phyloP scores from a whole-genome alignment of 2,329 filamentous ascomycete species.

The Hypoxylon sp. region DNA sequence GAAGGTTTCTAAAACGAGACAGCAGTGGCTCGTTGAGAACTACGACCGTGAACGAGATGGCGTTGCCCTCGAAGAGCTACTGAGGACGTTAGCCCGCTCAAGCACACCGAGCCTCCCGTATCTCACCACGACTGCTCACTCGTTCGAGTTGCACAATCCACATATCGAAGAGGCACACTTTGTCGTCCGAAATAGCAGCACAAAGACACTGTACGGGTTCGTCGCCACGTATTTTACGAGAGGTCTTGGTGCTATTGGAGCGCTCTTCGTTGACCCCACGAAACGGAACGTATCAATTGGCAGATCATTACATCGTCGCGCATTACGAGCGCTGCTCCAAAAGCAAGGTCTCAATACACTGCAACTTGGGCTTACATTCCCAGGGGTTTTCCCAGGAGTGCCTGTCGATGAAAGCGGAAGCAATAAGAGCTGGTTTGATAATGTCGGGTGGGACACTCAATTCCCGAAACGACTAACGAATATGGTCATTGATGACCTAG shows the following conservation, averaged over 20 bases:
- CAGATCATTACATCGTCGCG: conserved; percentile 87
- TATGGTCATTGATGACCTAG: conserved; percentile 79
- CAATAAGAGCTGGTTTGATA: conserved; percentile 84
- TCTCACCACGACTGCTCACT: conserved; percentile 76
- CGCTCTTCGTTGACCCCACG: conserved; percentile 88
- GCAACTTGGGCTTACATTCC: conserved; percentile 84
- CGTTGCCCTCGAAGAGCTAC: conserved; percentile 78
- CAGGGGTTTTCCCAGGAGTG: conserved; percentile 88
- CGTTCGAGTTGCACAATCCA: conserved; percentile 79
- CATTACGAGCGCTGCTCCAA: conserved; percentile 79
- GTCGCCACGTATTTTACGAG: conserved; percentile 87
- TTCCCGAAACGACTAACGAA: conserved; percentile 70
- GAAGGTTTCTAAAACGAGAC: conserved; percentile 87
- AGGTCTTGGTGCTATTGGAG: conserved; percentile 79
- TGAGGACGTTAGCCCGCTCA: conserved; percentile 76
- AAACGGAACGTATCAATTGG: conserved; percentile 92
- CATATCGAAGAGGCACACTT: conserved; percentile 86
- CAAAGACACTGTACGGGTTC: conserved; percentile 90
- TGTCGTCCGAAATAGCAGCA: conserved; percentile 94
- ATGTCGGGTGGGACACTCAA: conserved; percentile 85
- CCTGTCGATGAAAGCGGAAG: conserved; percentile 68
- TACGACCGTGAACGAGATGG: conserved; percentile 85
- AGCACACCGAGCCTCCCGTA: conserved; percentile 76
- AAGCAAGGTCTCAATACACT: conserved; percentile 80
- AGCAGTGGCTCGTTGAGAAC: conserved; percentile 93